Conservation (phyloP, 176 grass and related monocot species). For the Oryza meridionalis region DNA sequence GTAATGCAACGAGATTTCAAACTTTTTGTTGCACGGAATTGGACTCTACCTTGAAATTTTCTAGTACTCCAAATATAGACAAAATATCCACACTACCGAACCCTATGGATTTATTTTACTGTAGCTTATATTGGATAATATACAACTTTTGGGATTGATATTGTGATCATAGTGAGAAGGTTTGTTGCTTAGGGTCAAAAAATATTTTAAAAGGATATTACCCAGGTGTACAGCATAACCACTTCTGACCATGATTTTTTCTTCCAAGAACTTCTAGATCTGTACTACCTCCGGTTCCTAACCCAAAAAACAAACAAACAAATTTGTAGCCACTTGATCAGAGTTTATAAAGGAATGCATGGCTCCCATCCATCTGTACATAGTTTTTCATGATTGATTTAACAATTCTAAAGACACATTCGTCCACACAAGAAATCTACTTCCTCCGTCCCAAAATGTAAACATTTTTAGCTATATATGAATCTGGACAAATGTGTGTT, state of each 20-base stretch:
- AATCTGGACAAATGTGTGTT: no score
- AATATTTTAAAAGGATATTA: neutral
- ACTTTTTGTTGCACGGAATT: neutral
- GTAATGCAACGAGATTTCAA: neutral
- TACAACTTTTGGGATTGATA: neutral
- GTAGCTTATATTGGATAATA: neutral
- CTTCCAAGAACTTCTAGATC: neutral
- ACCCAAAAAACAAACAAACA: no score
- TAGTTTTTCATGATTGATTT: no score
- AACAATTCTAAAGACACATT: no score
- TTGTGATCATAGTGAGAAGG: neutral
- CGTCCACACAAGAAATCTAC: no score
- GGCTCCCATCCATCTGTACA: no score
- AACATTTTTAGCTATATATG: no score
- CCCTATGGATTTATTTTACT: neutral
- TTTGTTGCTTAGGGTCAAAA: neutral
- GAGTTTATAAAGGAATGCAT: no score
- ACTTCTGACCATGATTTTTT: neutral
- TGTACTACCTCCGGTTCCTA: neutral
- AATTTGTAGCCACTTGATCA: no score
- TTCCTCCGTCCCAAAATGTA: no score
- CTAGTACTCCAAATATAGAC: neutral
- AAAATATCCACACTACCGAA: neutral
- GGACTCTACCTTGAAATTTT: neutral
- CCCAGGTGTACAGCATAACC: neutral